Conservation (phyloP, 148 eudicot genomes). For the Camellia lanceoleosa region DNA sequence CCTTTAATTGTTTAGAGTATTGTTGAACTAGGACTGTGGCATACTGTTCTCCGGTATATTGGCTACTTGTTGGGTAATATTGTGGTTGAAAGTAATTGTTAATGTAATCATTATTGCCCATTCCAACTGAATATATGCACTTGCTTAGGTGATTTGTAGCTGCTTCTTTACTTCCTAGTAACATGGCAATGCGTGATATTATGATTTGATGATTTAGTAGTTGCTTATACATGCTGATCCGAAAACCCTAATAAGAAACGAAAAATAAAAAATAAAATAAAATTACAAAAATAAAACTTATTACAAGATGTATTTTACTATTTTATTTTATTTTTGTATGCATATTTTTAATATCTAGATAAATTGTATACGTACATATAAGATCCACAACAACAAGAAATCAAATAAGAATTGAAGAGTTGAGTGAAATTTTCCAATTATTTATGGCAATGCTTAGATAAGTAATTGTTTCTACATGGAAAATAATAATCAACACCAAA, state of each 20-base stretch:
- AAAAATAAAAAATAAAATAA: no score
- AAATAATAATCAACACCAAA: no score
- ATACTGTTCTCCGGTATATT: background rate
- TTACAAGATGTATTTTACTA: no score
- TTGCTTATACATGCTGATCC: slow-evolving; percentile 39
- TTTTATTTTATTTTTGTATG: no score
- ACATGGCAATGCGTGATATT: slow-evolving; percentile 7
- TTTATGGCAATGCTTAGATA: no score
- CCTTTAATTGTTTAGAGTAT: slow-evolving; percentile 26
- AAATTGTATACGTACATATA: no score
- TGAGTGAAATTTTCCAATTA: no score
- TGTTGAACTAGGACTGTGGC: slow-evolving; percentile 14
- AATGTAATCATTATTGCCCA: slow-evolving; percentile 63
- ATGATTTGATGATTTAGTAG: slow-evolving; percentile 29
- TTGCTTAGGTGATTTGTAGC: slow-evolving; percentile 27
- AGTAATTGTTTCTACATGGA: no score
- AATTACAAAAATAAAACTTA: no score
- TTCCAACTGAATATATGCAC: slow-evolving; percentile 45
- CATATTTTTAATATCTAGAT: no score
- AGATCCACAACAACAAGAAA: no score
- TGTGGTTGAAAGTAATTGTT: slow-evolving; percentile 42
- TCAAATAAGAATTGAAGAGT: no score
- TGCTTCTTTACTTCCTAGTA: slow-evolving; percentile 15
- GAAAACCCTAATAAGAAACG: background rate
- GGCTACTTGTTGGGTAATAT: slow-evolving; percentile 15